Conservation (phyloP, 306 rosid genomes). For the Quercus berberidifolia region DNA sequence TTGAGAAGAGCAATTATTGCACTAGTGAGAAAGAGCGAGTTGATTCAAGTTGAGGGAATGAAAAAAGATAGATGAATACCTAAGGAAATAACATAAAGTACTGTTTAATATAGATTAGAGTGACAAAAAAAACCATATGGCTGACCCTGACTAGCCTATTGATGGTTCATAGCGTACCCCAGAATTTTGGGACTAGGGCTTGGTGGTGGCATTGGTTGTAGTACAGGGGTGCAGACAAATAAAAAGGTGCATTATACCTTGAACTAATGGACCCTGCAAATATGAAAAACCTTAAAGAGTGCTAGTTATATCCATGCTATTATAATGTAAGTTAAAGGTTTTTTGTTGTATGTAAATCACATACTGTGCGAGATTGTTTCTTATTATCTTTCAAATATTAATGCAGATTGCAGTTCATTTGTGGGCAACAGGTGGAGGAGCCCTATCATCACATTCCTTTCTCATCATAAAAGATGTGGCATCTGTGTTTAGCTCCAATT, state of each 20-base stretch:
- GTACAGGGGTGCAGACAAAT: too few relatives aligned
- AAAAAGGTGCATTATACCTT: background rate
- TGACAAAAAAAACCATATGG: too few relatives aligned
- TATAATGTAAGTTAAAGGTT: background rate
- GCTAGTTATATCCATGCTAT: background rate
- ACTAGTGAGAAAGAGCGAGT: too few relatives aligned
- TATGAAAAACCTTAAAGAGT: background rate
- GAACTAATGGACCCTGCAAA: background rate
- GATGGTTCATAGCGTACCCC: too few relatives aligned
- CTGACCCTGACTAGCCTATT: too few relatives aligned
- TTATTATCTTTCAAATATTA: constrained; percentile 24
- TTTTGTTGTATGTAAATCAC: constrained; percentile 14
- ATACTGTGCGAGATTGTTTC: constrained; percentile 5
- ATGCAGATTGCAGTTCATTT: constrained; percentile 78
- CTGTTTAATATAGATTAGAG: too few relatives aligned
- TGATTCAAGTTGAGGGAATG: background rate
- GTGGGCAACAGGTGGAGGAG: constrained; percentile 81
- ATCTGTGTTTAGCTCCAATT: constrained; percentile 48
- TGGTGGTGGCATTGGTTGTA: too few relatives aligned
- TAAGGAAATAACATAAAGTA: too few relatives aligned
- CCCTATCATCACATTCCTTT: constrained; percentile 66
- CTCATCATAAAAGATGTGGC: constrained; percentile 61
- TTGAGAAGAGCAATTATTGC: too few relatives aligned
- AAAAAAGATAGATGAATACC: background rate
- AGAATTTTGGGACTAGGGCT: too few relatives aligned